Conservation (phyloP, 2,329 filamentous ascomycete species). For the Fulvia fulva region DNA sequence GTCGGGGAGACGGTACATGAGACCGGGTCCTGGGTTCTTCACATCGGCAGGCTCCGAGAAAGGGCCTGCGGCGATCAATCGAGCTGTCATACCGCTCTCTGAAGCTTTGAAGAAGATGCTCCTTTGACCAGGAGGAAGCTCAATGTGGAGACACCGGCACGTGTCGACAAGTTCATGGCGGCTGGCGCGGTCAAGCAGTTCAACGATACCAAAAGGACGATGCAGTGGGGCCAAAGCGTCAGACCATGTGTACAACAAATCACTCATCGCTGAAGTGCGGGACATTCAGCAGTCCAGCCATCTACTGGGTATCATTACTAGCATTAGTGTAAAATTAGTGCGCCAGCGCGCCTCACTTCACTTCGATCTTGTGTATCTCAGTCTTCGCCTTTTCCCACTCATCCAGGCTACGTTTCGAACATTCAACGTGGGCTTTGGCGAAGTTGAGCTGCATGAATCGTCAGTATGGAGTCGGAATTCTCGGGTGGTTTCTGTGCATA, state of each 20-base stretch:
- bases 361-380: conserved; percentile 83
- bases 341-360: conserved; percentile 12
- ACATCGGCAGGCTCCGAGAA: background rate
- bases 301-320: conserved; percentile 3
- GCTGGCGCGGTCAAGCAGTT: background rate
- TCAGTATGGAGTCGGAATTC: conserved; percentile 2
- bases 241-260: background rate
- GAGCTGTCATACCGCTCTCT: background rate
- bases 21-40: background rate
- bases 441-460: conserved; percentile 67
- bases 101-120: background rate
- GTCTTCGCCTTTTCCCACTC: conserved; percentile 87
- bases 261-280: background rate
- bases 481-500: conserved; percentile 46
- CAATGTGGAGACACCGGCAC: background rate
- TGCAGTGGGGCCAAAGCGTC: background rate
- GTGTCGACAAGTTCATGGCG: background rate
- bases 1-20: background rate
- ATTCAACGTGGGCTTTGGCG: conserved; percentile 87
- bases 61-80: background rate
- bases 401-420: conserved; percentile 86
- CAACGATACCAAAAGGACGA: background rate
- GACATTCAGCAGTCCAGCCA: background rate
- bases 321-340: conserved; percentile 2
- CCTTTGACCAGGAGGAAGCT: background rate